These are phyloP conservation scores for Elongisporangium undulatum DNA, from an alignment of 352 stramenopile species.

Conservation along the genomic window DNA sequence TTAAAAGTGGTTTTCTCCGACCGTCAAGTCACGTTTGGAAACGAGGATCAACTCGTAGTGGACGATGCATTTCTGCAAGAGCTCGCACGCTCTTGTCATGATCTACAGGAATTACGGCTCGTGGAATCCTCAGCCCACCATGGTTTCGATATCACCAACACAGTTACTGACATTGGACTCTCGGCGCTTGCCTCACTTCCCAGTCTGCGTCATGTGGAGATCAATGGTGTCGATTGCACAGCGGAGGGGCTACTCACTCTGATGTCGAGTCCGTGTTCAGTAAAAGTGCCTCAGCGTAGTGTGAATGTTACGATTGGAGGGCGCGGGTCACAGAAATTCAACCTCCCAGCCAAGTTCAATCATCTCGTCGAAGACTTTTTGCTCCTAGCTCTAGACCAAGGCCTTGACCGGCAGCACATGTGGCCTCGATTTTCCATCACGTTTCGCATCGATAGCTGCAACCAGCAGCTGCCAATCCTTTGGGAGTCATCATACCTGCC, in stretches of 20 bases:
- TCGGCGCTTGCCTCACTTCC: conserved; percentile 6
- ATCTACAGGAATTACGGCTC: conserved; percentile 13
- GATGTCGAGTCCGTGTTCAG: not conserved
- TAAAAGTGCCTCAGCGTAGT: conserved; percentile 4
- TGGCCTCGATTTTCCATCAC: conserved; percentile 15
- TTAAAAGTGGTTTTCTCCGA: conserved; percentile 22
- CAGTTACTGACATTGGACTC: conserved; percentile 14
- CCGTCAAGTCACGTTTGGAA: conserved; percentile 18
- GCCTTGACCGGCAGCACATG: not conserved
- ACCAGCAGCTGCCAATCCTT: conserved; percentile 12
- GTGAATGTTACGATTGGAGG: conserved; percentile 17
- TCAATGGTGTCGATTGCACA: conserved; percentile 15
- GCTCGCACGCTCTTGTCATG: conserved; percentile 9
- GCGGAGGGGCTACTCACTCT: conserved; percentile 12
- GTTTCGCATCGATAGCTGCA: conserved; percentile 16
- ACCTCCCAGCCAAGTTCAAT: conserved; percentile 15
- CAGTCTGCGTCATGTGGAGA: conserved; percentile 11
- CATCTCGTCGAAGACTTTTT: conserved; percentile 9
- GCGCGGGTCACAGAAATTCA: conserved; percentile 12
- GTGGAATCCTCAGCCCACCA: conserved; percentile 16
- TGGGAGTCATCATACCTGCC: conserved; percentile 12
- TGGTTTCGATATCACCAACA: conserved; percentile 24
- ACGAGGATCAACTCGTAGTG: conserved; percentile 10
- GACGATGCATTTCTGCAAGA: conserved; percentile 20
- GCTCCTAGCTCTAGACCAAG: not conserved